These are phyloP conservation scores for Fonsecaea monophora DNA, from an alignment of 2,329 filamentous ascomycete genomes.

Conservation along the genomic window DNA sequence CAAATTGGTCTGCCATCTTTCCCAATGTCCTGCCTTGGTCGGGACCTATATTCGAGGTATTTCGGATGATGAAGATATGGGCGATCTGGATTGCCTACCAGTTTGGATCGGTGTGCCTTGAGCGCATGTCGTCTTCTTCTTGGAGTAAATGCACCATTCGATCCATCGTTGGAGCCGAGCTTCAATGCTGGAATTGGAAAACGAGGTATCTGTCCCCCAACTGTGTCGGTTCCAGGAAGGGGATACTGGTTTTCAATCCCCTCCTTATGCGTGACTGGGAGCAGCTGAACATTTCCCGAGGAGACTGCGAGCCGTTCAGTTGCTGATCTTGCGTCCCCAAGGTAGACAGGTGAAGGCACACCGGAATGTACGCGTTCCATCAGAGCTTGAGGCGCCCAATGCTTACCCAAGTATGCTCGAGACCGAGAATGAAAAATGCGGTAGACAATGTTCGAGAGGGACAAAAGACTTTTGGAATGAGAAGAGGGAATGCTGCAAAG, in stretches of 20 bases:
- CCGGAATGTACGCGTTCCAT: constrained; percentile 33
- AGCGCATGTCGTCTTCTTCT: constrained; percentile 12
- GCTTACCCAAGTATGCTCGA: constrained; percentile 20
- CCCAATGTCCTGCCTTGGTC: constrained; percentile 52
- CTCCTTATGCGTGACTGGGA: constrained; percentile 44
- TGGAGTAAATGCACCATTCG: constrained; percentile 19
- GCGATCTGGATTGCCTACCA: constrained; percentile 19
- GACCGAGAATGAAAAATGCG: constrained; percentile 27
- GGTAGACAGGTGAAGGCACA: constrained; percentile 12
- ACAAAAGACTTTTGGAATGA: constrained; percentile 33
- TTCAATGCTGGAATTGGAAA: constrained; percentile 32
- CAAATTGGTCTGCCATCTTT: constrained; percentile 54
- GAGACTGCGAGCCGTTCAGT: constrained; percentile 46
- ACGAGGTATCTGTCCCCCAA: constrained; percentile 9
- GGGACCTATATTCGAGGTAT: constrained; percentile 53
- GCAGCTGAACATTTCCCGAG: constrained; percentile 53
- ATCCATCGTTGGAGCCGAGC: constrained; percentile 39
- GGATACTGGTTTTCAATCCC: constrained; percentile 38
- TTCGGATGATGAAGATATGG: constrained; percentile 42
- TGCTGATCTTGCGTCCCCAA: constrained; percentile 10
- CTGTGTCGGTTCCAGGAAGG: constrained; percentile 6
- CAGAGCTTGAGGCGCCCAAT: constrained; percentile 27
- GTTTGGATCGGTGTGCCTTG: constrained; percentile 17
- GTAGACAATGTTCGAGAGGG: constrained; percentile 19
- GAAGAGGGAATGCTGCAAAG: constrained; percentile 31